Evolutionary conservation across 164 flowering plant genomes (phyloP), one percentile per base, ranked within the genome.

Genomic region (Aristolochia fimbriata): DNA sequence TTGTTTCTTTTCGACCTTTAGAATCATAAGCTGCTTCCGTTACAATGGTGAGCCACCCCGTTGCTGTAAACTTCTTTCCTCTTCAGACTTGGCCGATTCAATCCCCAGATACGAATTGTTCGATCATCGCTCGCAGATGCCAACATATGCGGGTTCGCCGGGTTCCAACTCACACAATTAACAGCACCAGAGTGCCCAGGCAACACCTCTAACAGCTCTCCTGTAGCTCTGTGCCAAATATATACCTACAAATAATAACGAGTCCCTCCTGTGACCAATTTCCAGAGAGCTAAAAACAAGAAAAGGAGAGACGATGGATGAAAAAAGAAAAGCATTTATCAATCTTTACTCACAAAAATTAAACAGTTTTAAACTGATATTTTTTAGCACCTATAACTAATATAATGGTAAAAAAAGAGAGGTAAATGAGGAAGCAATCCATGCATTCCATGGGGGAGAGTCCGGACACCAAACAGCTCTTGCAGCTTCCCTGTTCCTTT

Each of bases 71-170:
- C 22, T 15, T 60, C 59, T 45, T 59, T 60, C 8, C 63, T 57
- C 54, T 60, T 60, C 33, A 60, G 37, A 51, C 51, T 55, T 22
- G 55, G 50, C 52, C 59, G 30, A 47, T 60, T 60, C 48, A 60
- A 33, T n/a, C 69, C 63, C 64, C 64, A 66, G 45, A 66, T 66
- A 14, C 69, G 64, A 23, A 66, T 60, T 12, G 69, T 66, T 11
- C 64, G 52, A 31, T 66, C 69, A 46, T 66, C 64, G 30, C 69
- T 66, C 30, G 69, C 69, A n/a, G 69, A 66, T 45, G 69, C 69
- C 47, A 66, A 54, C 69, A 66, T 66, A 53, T 60, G 63, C 3
- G 69, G 64, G 52, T 66, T 60, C 24, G 54, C 53, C 0, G 69
- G 69, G 60, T 66, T 66, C 69, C 69, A 66, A 30, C 69, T 66